A percentile compares a stretch with the other conserved stretches of the same genome.
Evolutionary conservation across 2,329 filamentous ascomycete species (phyloP).

Genomic region (Lojkania enalia): DNA sequence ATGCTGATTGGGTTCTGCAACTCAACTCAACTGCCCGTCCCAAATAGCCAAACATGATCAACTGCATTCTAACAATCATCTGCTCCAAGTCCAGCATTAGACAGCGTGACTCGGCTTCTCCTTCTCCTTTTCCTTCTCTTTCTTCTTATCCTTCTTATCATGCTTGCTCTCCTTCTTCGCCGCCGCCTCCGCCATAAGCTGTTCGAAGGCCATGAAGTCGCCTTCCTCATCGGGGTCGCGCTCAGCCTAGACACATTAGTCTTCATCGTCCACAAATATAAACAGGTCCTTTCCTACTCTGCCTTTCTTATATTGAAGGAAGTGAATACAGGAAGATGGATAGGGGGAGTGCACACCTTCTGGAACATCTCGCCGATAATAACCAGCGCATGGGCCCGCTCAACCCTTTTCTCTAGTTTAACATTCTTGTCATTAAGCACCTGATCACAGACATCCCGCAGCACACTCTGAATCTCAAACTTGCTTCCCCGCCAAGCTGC

Average conservation of each 20-base stretch:
- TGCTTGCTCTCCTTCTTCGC: constrained; percentile 87
- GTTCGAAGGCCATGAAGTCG: constrained; percentile 98
- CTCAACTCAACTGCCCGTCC: no score
- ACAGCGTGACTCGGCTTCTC: no score
- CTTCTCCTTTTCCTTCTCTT: constrained; percentile 38
- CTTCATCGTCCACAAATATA: no score
- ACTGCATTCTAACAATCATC: no score
- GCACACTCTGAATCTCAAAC: constrained; percentile 95
- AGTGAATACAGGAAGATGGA: neutral
- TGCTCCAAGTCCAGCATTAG: no score
- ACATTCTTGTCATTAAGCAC: constrained; percentile 81
- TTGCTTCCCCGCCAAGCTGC: constrained; percentile 96
- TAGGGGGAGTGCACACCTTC: constrained; percentile 63
- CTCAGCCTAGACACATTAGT: constrained; percentile 63
- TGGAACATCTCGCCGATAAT: constrained; percentile 87
- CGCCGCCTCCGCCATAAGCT: constrained; percentile 93
- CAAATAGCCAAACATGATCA: no score
- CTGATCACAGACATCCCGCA: constrained; percentile 90
- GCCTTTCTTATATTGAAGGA: no score
- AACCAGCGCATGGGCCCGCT: constrained; percentile 86
- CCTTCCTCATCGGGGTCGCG: constrained; percentile 94
- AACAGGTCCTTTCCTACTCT: no score
- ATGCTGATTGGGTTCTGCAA: no score
- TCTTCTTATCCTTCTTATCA: constrained; percentile 66
- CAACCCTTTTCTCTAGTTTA: constrained; percentile 78